Evolutionary conservation across 73 alveolate genomes (phyloP).

Genomic region (Blepharisma japonicum): DNA sequence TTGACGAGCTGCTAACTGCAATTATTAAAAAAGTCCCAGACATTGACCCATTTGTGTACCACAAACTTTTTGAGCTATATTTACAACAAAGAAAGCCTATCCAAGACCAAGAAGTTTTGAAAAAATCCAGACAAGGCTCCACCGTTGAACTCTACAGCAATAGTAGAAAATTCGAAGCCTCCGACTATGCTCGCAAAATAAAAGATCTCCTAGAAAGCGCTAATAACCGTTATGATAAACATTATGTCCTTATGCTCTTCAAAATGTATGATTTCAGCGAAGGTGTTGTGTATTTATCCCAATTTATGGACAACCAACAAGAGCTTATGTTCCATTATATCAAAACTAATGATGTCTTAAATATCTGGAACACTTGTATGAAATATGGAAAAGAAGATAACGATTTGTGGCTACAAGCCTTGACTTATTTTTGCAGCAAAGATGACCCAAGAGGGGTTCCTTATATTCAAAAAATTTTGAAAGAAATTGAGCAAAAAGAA

Average conservation of each 20-base stretch:
- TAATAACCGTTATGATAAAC: slow-evolving; percentile 67
- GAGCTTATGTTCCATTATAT: slow-evolving; percentile 74
- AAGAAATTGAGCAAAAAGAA: slow-evolving; percentile 22
- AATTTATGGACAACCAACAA: slow-evolving; percentile 62
- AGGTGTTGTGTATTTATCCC: slow-evolving; percentile 66
- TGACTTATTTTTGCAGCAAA: slow-evolving; percentile 28
- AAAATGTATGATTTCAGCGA: slow-evolving; percentile 71
- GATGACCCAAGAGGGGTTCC: not conserved
- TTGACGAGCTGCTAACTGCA: slow-evolving; percentile 2
- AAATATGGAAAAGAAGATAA: slow-evolving; percentile 61
- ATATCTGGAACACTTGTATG: slow-evolving; percentile 64
- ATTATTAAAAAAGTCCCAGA: slow-evolving; percentile 23
- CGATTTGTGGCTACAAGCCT: slow-evolving; percentile 76
- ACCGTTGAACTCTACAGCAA: not conserved
- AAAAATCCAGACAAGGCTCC: too few species aligned
- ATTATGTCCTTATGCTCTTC: slow-evolving; percentile 75
- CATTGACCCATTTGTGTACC: slow-evolving; percentile 49
- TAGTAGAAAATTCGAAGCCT: slow-evolving; percentile 34
- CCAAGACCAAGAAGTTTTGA: not conserved
- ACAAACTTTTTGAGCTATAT: slow-evolving; percentile 75
- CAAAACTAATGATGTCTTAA: slow-evolving; percentile 51
- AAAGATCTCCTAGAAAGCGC: slow-evolving; percentile 58
- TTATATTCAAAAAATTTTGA: slow-evolving; percentile 15
- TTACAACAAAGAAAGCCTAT: slow-evolving; percentile 41
- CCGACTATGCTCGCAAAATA: slow-evolving; percentile 37